Conservation (phyloP, 192 early-diverging fungal genomes). For the Coemansia pectinata region DNA sequence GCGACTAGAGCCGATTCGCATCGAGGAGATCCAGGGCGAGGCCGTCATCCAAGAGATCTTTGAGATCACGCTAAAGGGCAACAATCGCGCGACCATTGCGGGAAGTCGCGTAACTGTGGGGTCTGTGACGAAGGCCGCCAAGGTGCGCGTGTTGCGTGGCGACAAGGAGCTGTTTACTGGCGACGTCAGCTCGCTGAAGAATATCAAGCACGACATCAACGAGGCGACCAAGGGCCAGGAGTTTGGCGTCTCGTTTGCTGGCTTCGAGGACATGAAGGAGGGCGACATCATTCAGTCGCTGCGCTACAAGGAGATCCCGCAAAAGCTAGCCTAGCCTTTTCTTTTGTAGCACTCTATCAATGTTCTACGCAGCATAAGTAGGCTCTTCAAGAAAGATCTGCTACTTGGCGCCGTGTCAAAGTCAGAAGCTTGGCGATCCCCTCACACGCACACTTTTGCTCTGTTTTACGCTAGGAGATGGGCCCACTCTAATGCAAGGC, state of each 20-base stretch:
- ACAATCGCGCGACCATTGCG: slow-evolving; percentile 69
- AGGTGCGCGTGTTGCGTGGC: slow-evolving; percentile 67
- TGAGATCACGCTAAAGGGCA: slow-evolving; percentile 76
- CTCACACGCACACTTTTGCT: background rate
- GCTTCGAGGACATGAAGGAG: slow-evolving; percentile 72
- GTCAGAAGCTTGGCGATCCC: background rate
- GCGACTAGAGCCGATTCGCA: slow-evolving; percentile 75
- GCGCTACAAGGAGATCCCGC: slow-evolving; percentile 58
- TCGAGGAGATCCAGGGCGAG: slow-evolving; percentile 83
- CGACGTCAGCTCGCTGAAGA: slow-evolving; percentile 64
- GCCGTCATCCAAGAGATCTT: slow-evolving; percentile 86
- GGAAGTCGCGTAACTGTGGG: slow-evolving; percentile 86
- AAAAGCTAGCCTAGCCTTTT: slow-evolving; percentile 47
- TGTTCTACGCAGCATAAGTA: background rate
- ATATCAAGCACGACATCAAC: slow-evolving; percentile 85
- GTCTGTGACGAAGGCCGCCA: slow-evolving; percentile 59
- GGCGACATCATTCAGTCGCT: slow-evolving; percentile 85
- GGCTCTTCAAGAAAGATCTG: background rate
- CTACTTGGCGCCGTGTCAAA: background rate
- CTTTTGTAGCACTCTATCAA: background rate
- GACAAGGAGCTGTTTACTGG: slow-evolving; percentile 75
- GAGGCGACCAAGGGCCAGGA: slow-evolving; percentile 94
- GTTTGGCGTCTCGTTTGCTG: slow-evolving; percentile 91
- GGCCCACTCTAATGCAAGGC: background rate
- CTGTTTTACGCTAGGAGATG: background rate